Conservation (phyloP, 2,329 filamentous ascomycete species). For the Ophiostoma populinum region DNA sequence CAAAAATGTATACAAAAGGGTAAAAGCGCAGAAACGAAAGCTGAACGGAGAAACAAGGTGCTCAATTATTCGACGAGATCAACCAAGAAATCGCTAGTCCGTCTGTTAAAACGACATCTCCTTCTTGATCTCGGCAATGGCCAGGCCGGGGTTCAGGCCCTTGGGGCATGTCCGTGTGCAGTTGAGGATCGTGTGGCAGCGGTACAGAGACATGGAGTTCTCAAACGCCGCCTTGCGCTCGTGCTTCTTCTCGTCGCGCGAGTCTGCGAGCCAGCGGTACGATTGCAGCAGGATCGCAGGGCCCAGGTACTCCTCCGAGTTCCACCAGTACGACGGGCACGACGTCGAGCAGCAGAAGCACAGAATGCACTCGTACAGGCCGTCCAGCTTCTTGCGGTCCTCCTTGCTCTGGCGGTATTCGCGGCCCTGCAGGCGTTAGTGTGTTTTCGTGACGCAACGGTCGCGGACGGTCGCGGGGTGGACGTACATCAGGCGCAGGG, state of each 20-base stretch:
- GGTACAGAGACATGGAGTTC: conserved; percentile 97
- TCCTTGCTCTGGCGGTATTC: conserved; percentile 83
- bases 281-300: conserved; percentile 93
- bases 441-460: conserved; percentile 11
- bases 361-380: conserved; percentile 97
- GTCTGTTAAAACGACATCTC: conserved; percentile 50
- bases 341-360: conserved; percentile 98
- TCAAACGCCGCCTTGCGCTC: conserved; percentile 84
- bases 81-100: neutral
- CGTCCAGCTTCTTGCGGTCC: conserved; percentile 92
- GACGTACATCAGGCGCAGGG: conserved; percentile 59
- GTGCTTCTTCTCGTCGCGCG: conserved; percentile 73
- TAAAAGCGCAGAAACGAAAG: neutral
- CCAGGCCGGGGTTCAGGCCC: conserved; percentile 87
- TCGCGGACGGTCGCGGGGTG: neutral
- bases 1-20: neutral
- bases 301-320: conserved; percentile 94
- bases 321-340: conserved; percentile 99
- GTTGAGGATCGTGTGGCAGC: conserved; percentile 98
- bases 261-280: conserved; percentile 94
- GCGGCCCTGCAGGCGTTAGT: conserved; percentile 44
- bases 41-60: neutral
- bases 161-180: conserved; percentile 96
- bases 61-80: neutral
- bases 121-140: conserved; percentile 98